These are phyloP conservation scores for Miscanthus lutarioriparius DNA, from an alignment of 176 grass and related monocot genomes.

Conservation along the genomic window DNA sequence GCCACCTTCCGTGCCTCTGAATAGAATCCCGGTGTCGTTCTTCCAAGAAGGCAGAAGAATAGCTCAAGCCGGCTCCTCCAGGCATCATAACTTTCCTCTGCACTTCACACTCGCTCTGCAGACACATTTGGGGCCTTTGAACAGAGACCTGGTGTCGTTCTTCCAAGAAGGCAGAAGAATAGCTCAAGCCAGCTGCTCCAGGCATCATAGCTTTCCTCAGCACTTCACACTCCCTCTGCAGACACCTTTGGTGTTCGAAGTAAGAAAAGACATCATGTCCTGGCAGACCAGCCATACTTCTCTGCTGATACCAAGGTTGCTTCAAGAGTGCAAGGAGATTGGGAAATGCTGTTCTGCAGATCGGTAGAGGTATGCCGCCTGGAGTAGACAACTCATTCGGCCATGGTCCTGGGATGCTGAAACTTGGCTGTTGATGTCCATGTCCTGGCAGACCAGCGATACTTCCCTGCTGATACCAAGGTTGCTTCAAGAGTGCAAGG, in stretches of 20 bases:
- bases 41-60: slow-evolving; percentile 13
- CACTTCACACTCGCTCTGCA: neutral
- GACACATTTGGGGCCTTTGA: neutral
- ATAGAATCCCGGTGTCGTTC: neutral
- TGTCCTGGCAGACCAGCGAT: neutral
- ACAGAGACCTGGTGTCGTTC: neutral
- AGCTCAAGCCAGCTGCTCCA: neutral
- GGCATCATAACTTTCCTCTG: neutral
- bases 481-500: neutral
- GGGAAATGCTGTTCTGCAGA: neutral
- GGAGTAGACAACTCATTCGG: neutral
- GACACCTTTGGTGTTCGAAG: slow-evolving; percentile 8
- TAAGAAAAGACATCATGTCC: neutral
- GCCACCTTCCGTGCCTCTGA: neutral
- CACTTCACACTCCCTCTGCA: neutral
- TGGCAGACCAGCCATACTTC: neutral
- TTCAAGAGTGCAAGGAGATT: neutral
- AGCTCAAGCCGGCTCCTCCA: neutral
- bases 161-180: slow-evolving; percentile 14
- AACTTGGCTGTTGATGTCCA: neutral
- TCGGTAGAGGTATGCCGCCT: neutral
- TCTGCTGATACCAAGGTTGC: neutral
- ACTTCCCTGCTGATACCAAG: neutral
- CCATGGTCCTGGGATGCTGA: neutral
- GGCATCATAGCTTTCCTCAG: neutral